Conservation (phyloP, 352 stramenopile species). For the Globisporangium middletonii region DNA sequence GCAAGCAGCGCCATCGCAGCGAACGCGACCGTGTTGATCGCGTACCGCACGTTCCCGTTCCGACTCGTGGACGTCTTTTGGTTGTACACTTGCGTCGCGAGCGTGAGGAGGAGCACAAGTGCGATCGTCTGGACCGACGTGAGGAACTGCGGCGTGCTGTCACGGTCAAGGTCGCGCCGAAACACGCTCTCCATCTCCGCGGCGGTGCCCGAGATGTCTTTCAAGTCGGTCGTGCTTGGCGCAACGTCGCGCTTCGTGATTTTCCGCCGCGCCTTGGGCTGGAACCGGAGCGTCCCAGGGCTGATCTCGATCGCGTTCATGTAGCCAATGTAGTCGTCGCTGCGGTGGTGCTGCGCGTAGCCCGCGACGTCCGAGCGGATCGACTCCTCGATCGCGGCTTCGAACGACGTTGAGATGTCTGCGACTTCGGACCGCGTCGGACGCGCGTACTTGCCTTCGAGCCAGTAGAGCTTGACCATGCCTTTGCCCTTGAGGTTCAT, state of each 20-base stretch:
- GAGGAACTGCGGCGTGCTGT: constrained; percentile 49
- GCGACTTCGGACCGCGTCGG: constrained; percentile 16
- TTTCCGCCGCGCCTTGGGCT: constrained; percentile 21
- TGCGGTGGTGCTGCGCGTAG: constrained; percentile 38
- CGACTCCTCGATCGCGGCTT: constrained; percentile 40
- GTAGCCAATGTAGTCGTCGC: constrained; percentile 51
- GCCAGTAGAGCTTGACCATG: constrained; percentile 59
- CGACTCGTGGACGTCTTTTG: constrained; percentile 12
- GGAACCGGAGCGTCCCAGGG: constrained; percentile 39
- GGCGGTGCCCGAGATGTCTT: constrained; percentile 35
- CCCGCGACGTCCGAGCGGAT: constrained; percentile 34
- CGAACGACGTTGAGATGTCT: constrained; percentile 29
- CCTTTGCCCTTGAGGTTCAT: constrained; percentile 76
- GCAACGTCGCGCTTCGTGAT: constrained; percentile 4
- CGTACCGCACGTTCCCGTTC: constrained; percentile 27
- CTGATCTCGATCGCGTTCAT: constrained; percentile 63
- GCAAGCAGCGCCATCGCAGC: constrained; percentile 18
- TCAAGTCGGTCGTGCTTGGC: constrained; percentile 13
- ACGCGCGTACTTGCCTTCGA: constrained; percentile 42
- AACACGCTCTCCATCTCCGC: constrained; percentile 56
- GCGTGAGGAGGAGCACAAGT: constrained; percentile 24
- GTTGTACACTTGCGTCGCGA: constrained; percentile 39
- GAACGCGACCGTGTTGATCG: constrained; percentile 26
- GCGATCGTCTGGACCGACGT: constrained; percentile 29
- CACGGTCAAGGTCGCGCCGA: constrained; percentile 34